Percentiles rank a stretch among this genome's conserved stretches.
Evolutionary conservation across 352 stramenopile species (phyloP).

Genomic region (Lagenidium sp.): DNA sequence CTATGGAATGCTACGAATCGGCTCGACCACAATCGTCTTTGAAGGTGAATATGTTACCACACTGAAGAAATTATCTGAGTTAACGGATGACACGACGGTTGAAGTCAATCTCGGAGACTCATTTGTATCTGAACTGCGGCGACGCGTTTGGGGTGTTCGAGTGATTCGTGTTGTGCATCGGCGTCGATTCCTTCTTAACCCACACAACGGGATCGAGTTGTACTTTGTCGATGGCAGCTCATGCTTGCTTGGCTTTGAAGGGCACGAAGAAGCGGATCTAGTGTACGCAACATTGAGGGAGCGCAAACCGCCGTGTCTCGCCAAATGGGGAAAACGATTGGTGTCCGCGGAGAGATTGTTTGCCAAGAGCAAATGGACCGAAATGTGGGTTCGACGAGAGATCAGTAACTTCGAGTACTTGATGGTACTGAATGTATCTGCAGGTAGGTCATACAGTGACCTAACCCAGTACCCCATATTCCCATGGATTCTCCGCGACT

Average conservation of each 20-base stretch:
- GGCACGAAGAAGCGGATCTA: slow-evolving; percentile 53
- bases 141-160: slow-evolving; percentile 66
- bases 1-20: slow-evolving; percentile 64
- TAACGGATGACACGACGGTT: slow-evolving; percentile 28
- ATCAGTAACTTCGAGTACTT: slow-evolving; percentile 96
- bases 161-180: slow-evolving; percentile 77
- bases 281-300: slow-evolving; percentile 73
- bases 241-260: slow-evolving; percentile 65
- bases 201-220: slow-evolving; percentile 64
- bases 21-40: slow-evolving; percentile 65
- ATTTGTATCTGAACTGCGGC: slow-evolving; percentile 61
- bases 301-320: slow-evolving; percentile 71
- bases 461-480: slow-evolving; percentile 98
- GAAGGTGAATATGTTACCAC: slow-evolving; percentile 71
- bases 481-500: slow-evolving; percentile 97
- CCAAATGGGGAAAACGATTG: slow-evolving; percentile 70
- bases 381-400: slow-evolving; percentile 81
- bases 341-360: slow-evolving; percentile 66
- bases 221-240: slow-evolving; percentile 85
- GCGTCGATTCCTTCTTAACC: slow-evolving; percentile 63
- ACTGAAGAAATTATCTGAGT: slow-evolving; percentile 44
- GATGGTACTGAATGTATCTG: slow-evolving; percentile 94
- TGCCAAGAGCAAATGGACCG: slow-evolving; percentile 75
- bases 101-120: slow-evolving; percentile 32
- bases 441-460: slow-evolving; percentile 95